A percentile compares a stretch with the other conserved stretches of the same genome.
Evolutionary conservation across 495 filamentous ascomycete species (phyloP).

Genomic region (Hyaloscypha hepaticicola): DNA sequence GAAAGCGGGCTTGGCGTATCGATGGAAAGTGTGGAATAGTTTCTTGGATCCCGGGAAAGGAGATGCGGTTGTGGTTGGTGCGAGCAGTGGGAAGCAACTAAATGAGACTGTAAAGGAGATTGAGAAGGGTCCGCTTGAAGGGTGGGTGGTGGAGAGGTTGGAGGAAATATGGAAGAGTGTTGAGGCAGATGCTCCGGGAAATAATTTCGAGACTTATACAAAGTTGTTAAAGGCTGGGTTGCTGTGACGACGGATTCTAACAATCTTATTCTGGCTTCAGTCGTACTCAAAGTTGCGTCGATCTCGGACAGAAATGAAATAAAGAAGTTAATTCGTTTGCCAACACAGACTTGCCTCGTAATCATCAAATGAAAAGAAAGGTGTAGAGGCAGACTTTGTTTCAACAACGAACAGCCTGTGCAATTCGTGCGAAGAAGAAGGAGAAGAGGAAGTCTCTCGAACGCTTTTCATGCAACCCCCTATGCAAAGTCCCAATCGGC

Average conservation of each 20-base stretch:
- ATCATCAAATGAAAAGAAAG: no score
- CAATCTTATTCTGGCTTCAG: no score
- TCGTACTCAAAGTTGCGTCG: no score
- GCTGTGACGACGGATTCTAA: background rate
- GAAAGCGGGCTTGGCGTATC: conserved; percentile 52
- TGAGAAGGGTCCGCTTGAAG: conserved; percentile 49
- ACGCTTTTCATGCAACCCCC: background rate
- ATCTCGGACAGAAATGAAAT: no score
- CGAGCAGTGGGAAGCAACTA: conserved; percentile 47
- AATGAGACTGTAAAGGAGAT: conserved; percentile 47
- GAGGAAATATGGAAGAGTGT: conserved; percentile 51
- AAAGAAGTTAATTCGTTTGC: no score
- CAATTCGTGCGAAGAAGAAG: background rate
- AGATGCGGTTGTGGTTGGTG: conserved; percentile 55
- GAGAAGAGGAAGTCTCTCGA: background rate
- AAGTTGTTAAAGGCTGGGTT: conserved; percentile 9
- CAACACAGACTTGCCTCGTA: no score
- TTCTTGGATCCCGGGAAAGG: conserved; percentile 44
- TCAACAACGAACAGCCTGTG: background rate
- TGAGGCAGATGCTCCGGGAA: conserved; percentile 16
- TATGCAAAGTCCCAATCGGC: conserved; percentile 3
- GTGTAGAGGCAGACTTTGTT: no score
- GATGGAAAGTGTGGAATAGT: conserved; percentile 56
- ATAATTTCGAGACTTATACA: conserved; percentile 23
- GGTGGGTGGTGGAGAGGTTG: conserved; percentile 42